These are phyloP conservation scores for Bryoerythrophyllum caledonicum DNA, from an alignment of 225 moss, liverwort and hornwort species.

Conservation along the genomic window DNA sequence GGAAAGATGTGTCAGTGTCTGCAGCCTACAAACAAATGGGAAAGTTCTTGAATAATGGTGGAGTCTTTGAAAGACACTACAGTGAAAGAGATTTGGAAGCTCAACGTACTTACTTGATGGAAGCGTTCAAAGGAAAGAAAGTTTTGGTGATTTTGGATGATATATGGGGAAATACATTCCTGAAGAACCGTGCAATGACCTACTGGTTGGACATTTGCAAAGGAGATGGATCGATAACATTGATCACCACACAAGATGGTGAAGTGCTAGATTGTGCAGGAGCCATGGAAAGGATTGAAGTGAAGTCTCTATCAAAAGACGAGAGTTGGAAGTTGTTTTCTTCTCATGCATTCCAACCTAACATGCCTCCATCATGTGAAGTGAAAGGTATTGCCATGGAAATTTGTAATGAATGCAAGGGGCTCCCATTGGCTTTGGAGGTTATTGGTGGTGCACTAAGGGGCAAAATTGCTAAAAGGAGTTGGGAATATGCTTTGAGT, in stretches of 20 bases:
- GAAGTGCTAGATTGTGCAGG: background rate
- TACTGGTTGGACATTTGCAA: slow-evolving; percentile 9
- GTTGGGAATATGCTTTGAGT: too few relatives aligned
- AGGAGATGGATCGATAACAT: background rate
- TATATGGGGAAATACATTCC: background rate
- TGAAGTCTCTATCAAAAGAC: background rate
- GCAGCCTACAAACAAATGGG: too few relatives aligned
- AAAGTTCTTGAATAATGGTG: too few relatives aligned
- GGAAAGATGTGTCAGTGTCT: background rate
- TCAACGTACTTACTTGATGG: background rate
- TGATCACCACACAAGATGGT: background rate
- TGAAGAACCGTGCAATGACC: background rate
- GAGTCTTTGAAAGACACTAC: background rate
- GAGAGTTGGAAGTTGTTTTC: slow-evolving; percentile 10
- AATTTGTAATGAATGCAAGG: slow-evolving; percentile 6
- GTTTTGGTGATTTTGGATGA: background rate
- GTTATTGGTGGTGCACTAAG: background rate
- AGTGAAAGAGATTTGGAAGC: background rate
- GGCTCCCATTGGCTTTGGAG: background rate
- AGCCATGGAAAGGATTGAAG: background rate
- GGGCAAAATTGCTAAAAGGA: background rate
- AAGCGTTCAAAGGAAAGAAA: too few relatives aligned
- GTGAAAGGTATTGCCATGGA: background rate
- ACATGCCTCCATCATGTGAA: accelerated
- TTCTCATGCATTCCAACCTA: background rate